Evolutionary conservation across 768 basidiomycete genomes (phyloP), one percentile per base, ranked within the genome.

Genomic region (Pluteus cervinus): DNA sequence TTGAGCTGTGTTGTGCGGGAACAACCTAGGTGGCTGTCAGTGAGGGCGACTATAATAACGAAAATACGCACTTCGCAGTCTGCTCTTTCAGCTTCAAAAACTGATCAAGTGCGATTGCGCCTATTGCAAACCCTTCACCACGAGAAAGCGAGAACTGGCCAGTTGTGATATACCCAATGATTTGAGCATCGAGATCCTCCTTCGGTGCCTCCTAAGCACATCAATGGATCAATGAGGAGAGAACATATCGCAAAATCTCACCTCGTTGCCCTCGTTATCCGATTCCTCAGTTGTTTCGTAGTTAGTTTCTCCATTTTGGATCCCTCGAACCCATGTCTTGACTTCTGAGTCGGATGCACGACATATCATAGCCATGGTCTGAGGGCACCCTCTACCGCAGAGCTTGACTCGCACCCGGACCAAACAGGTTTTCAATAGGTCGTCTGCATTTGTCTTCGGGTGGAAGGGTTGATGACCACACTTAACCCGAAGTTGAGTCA

Each of bases 161-260:
- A 2, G 86, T 81, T 0, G 90, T 89, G 14, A 91, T 69, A 50
- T 86, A 87, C 1, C 94, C 93, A 36, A 94, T 76, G 17, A 86
- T 68, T 3, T 60, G 52, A 3, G 62, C 54, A 32, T n/a, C n/a
- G n/a, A n/a, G n/a, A n/a, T n/a, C n/a, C n/a, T n/a, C n/a, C n/a
- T n/a, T n/a, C n/a, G n/a, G n/a, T n/a, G n/a, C n/a, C n/a, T n/a
- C n/a, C n/a, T n/a, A n/a, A n/a, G n/a, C n/a, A n/a, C n/a, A n/a
- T n/a, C n/a, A n/a, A n/a, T n/a, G n/a, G n/a, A n/a, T n/a, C n/a
- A n/a, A n/a, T n/a, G n/a, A n/a, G n/a, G n/a, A n/a, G n/a, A n/a
- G n/a, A n/a, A n/a, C n/a, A n/a, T n/a, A n/a, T n/a, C n/a, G n/a
- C n/a, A n/a, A n/a, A n/a, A n/a, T n/a, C n/a, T n/a, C n/a, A n/a